These are phyloP conservation scores for Sugiyamaella boreocaroliniensis DNA, from an alignment of 805 yeast species.

Conservation along the genomic window DNA sequence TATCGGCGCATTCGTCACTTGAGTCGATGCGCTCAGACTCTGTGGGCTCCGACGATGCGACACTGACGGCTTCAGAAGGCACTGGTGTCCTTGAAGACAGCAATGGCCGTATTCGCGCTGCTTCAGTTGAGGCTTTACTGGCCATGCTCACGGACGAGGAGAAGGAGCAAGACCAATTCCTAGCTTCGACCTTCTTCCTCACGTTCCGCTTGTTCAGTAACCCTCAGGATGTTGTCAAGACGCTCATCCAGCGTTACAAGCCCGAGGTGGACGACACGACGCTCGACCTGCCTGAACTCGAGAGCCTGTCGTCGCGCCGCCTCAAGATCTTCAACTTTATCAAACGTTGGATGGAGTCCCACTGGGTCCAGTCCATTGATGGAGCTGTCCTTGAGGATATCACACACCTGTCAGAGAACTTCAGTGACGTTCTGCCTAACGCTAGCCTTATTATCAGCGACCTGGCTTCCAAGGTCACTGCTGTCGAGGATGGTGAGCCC, in stretches of 20 bases:
- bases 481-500: constrained; percentile 18
- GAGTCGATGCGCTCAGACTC: background rate
- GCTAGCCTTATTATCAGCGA: constrained; percentile 18
- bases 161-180: constrained; percentile 47
- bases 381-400: constrained; percentile 57
- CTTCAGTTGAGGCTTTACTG: constrained; percentile 28
- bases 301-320: constrained; percentile 33
- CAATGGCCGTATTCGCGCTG: constrained; percentile 29
- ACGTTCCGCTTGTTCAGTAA: constrained; percentile 67
- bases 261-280: constrained; percentile 39
- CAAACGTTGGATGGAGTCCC: constrained; percentile 83
- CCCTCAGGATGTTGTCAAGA: constrained; percentile 61
- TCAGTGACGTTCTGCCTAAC: constrained; percentile 12
- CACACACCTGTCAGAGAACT: constrained; percentile 52
- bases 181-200: constrained; percentile 66
- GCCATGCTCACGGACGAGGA: constrained; percentile 24
- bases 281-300: constrained; percentile 41
- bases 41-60: background rate
- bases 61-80: background rate
- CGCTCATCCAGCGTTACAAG: constrained; percentile 48
- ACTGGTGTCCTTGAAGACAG: constrained; percentile 13
- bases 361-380: constrained; percentile 69
- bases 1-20: background rate
- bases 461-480: constrained; percentile 15
- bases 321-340: constrained; percentile 59